phyloP scores from a whole-genome alignment of 1,139 yeast genomes.

The Torulaspora pretoriensis region DNA sequence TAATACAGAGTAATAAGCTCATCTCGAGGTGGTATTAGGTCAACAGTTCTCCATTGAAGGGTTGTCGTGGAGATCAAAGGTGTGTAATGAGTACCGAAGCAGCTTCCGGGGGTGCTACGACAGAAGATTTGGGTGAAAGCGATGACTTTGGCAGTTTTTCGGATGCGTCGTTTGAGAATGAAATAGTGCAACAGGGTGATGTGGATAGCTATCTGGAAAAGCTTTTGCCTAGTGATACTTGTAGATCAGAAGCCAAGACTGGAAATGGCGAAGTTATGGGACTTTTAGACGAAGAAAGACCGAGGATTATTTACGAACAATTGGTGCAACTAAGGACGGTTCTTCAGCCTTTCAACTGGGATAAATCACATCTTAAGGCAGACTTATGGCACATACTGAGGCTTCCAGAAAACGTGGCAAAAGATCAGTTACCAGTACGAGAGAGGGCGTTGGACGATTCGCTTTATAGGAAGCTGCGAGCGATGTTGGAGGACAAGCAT shows the following conservation, averaged over 20 bases:
- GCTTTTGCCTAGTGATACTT: slow-evolving; percentile 6
- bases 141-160: slow-evolving; percentile 35
- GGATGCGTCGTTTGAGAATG: slow-evolving; percentile 31
- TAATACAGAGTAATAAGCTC: neutral
- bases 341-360: slow-evolving; percentile 30
- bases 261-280: neutral
- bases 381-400: slow-evolving; percentile 28
- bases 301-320: slow-evolving; percentile 32
- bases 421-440: slow-evolving; percentile 1
- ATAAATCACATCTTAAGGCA: slow-evolving; percentile 26
- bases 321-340: slow-evolving; percentile 25
- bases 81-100: neutral
- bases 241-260: neutral
- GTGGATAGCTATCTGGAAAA: slow-evolving; percentile 8
- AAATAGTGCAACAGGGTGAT: slow-evolving; percentile 1
- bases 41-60: neutral
- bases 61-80: neutral
- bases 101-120: neutral
- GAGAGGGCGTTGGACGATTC: slow-evolving; percentile 21
- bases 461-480: slow-evolving; percentile 17
- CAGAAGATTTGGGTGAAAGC: slow-evolving; percentile 10
- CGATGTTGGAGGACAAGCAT: slow-evolving; percentile 10
- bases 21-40: neutral
- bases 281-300: slow-evolving; percentile 25
- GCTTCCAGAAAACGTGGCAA: slow-evolving; percentile 16